Evolutionary conservation across 768 basidiomycete genomes (phyloP).

Genomic region (Serendipita sp.): DNA sequence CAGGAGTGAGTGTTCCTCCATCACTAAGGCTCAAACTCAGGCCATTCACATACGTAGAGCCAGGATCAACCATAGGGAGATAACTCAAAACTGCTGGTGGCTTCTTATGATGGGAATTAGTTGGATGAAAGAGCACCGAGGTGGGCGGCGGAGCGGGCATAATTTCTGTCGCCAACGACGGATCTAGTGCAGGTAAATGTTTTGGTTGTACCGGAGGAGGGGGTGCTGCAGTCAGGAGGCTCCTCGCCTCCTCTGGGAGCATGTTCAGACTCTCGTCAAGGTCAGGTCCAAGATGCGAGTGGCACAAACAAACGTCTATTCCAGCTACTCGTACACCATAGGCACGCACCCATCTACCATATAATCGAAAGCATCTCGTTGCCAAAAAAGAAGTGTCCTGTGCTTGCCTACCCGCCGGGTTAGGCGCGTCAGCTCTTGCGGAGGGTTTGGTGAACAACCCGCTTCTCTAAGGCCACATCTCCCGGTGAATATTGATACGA

Average conservation of each 20-base stretch:
- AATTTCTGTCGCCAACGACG: constrained; percentile 73
- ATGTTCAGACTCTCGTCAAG: neutral
- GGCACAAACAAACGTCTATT: too few species aligned
- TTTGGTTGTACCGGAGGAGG: constrained; percentile 59
- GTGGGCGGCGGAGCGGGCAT: constrained; percentile 68
- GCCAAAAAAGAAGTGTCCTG: too few species aligned
- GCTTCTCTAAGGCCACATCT: too few species aligned
- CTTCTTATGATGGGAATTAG: constrained; percentile 53
- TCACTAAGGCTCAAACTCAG: neutral
- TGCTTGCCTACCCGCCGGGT: too few species aligned
- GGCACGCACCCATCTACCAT: too few species aligned
- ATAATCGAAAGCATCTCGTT: too few species aligned
- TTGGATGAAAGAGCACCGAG: constrained; percentile 48
- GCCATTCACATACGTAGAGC: constrained; percentile 46
- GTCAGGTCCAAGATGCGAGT: neutral
- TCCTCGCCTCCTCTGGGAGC: neutral
- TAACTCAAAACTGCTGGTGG: constrained; percentile 53
- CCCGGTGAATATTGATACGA: too few species aligned
- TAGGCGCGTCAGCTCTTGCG: too few species aligned
- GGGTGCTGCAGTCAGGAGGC: constrained; percentile 31
- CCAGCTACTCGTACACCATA: too few species aligned
- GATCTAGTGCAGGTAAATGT: constrained; percentile 61
- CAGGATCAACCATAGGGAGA: constrained; percentile 70
- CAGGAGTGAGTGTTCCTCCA: neutral
- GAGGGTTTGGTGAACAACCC: too few species aligned